Evolutionary conservation across 1,139 yeast species (phyloP).

Genomic region (Nakaseomyces uthaithaninus): DNA sequence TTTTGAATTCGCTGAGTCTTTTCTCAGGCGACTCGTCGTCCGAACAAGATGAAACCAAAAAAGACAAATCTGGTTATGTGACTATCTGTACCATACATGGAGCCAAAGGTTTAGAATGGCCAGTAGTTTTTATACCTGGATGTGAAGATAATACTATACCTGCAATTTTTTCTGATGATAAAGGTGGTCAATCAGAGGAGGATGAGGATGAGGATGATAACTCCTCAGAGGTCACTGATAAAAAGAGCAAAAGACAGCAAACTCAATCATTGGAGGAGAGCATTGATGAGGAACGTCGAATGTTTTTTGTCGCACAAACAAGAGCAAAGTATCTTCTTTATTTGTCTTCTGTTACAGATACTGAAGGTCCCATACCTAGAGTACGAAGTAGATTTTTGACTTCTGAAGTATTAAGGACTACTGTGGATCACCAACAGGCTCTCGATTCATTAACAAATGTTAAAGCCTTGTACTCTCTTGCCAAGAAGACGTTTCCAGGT

Average conservation of each 20-base stretch:
- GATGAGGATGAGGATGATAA: slow-evolving; percentile 21
- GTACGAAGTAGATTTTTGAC: slow-evolving; percentile 30
- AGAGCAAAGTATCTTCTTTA: slow-evolving; percentile 56
- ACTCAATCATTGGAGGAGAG: slow-evolving; percentile 19
- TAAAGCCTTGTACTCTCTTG: slow-evolving; percentile 18
- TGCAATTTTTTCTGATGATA: slow-evolving; percentile 37
- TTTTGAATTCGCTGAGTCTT: slow-evolving; percentile 55
- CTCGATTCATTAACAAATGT: slow-evolving; percentile 21
- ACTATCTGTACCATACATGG: slow-evolving; percentile 76
- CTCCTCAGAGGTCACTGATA: slow-evolving; percentile 13
- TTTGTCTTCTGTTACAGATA: slow-evolving; percentile 28
- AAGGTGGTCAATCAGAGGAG: slow-evolving; percentile 33
- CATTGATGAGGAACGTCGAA: slow-evolving; percentile 68
- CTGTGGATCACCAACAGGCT: slow-evolving; percentile 25
- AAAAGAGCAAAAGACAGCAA: slow-evolving; percentile 14
- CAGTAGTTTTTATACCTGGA: slow-evolving; percentile 75
- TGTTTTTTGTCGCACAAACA: slow-evolving; percentile 82
- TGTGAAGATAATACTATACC: slow-evolving; percentile 57
- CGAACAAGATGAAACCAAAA: slow-evolving; percentile 11
- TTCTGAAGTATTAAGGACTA: slow-evolving; percentile 22
- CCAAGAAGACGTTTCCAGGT: slow-evolving; percentile 14
- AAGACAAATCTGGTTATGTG: slow-evolving; percentile 29
- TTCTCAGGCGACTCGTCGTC: slow-evolving; percentile 33
- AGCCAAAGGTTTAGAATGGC: slow-evolving; percentile 94
- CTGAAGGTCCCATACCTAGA: slow-evolving; percentile 20